Conservation (phyloP, 2,329 filamentous ascomycete species). For the Graphilbum ipis-grandicollis region DNA sequence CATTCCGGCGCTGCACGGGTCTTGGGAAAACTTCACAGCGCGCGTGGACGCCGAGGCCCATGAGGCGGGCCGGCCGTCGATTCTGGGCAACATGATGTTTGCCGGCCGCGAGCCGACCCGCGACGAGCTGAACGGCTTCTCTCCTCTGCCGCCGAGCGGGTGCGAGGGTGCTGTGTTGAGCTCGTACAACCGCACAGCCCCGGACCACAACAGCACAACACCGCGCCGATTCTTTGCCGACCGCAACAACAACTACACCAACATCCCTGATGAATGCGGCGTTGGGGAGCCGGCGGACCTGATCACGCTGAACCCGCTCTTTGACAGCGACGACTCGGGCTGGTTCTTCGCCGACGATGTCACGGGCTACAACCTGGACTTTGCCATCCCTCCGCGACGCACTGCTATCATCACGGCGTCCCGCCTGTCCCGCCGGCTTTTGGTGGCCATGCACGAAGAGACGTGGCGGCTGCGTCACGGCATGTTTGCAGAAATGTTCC, state of each 20-base stretch:
- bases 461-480: conserved; percentile 47
- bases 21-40: conserved; percentile 54
- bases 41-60: conserved; percentile 46
- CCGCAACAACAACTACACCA: conserved; percentile 8
- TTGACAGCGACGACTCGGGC: conserved; percentile 51
- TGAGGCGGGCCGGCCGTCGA: conserved; percentile 28
- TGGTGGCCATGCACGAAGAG: conserved; percentile 60
- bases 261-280: conserved; percentile 34
- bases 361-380: conserved; percentile 43
- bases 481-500: conserved; percentile 73
- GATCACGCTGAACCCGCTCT: conserved; percentile 63
- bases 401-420: conserved; percentile 56
- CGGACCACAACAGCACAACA: conserved; percentile 1
- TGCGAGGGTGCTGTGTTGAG: conserved; percentile 30
- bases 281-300: conserved; percentile 57
- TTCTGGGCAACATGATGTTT: conserved; percentile 52
- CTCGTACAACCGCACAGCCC: conserved; percentile 5
- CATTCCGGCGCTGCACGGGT: conserved; percentile 50
- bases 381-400: conserved; percentile 44
- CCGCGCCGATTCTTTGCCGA: conserved; percentile 7
- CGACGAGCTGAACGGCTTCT: conserved; percentile 33
- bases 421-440: conserved; percentile 46
- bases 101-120: conserved; percentile 27
- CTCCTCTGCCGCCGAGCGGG: conserved; percentile 30
- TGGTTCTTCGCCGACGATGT: conserved; percentile 58